Evolutionary conservation across 306 rosid species (phyloP), one percentile per base, ranked within the genome.

Genomic region (Cucumis melo): DNA sequence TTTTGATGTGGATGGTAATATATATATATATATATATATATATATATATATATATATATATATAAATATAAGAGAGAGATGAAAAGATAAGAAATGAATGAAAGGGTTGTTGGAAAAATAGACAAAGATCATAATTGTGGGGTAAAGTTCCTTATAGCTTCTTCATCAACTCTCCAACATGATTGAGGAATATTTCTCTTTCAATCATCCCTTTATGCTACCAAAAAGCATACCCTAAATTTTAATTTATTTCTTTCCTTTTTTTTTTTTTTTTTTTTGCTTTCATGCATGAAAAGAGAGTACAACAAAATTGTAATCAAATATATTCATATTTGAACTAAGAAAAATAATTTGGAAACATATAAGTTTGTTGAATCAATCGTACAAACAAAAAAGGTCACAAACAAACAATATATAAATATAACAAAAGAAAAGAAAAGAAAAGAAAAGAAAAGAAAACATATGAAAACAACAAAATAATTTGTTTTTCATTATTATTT

Each of bases 41-140:
- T 27, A 27, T 27, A 27, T 27, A 27, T 27, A 27, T 32, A 2
- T 32, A 32, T 32, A 32, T 32, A 32, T 32, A 32, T 9, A 42
- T 42, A 42, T 10, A 42, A 41, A 32, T 9, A 42, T 42, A 42
- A 2, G 9, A 41, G 44, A 41, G 44, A 41, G 0, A 1, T 0
- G 2, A 27, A 27, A 27, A 27, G 10, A 41, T 41, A 41, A 9
- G 29, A 27, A 41, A 10, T 42, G 53, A 46, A 46, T 12, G 53
- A 12, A 46, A 32, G 2, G 29, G 76, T 16, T 50, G 76, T 73
- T 73, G 76, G 76, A 46, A 17, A 17, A 71, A 71, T 51, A 9
- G 76, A 73, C 76, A 73, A 73, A 73, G 60, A 50, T 73, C 11
- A 73, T 73, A 9, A 73, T 66, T 73, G 62, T 73, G 77, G 77